Percentiles rank a stretch among this genome's conserved stretches.
phyloP scores from a whole-genome alignment of 2,329 filamentous ascomycete genomes.

The Westerdykella sp. region DNA sequence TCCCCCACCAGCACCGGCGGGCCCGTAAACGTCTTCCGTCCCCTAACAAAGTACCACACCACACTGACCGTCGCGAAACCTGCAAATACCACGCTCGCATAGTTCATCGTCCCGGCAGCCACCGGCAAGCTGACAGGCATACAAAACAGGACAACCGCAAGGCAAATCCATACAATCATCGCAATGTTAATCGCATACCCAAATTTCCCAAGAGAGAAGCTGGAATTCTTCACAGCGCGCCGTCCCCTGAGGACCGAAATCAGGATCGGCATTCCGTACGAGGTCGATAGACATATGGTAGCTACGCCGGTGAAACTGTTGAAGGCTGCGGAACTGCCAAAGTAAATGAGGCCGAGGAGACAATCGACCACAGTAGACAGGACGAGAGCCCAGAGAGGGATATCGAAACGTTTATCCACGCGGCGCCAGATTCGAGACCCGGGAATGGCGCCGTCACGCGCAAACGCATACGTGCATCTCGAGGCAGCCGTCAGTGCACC shows the following conservation, averaged over 20 bases:
- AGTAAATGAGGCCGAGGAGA: slow-evolving; percentile 70
- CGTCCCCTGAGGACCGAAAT: slow-evolving; percentile 63
- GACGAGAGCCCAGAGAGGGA: slow-evolving; percentile 64
- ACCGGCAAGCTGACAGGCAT: slow-evolving; percentile 53
- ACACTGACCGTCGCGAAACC: slow-evolving; percentile 35
- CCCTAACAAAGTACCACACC: slow-evolving; percentile 34
- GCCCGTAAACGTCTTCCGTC: slow-evolving; percentile 34
- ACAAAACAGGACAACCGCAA: slow-evolving; percentile 68
- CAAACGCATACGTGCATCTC: slow-evolving; percentile 65
- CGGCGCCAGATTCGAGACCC: slow-evolving; percentile 60
- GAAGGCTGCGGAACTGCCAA: slow-evolving; percentile 70
- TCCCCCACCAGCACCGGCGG: slow-evolving; percentile 34
- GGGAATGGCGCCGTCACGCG: slow-evolving; percentile 64
- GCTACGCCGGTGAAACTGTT: slow-evolving; percentile 75
- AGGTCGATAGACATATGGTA: slow-evolving; percentile 69
- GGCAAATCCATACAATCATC: slow-evolving; percentile 63
- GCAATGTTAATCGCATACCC: slow-evolving; percentile 62
- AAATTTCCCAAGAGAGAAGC: slow-evolving; percentile 63
- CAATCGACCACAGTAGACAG: slow-evolving; percentile 64
- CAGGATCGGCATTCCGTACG: slow-evolving; percentile 69
- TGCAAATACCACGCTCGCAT: slow-evolving; percentile 38
- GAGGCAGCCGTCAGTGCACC: slow-evolving; percentile 69
- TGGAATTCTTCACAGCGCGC: slow-evolving; percentile 58
- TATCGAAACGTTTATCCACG: slow-evolving; percentile 59
- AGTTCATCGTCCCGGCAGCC: slow-evolving; percentile 40